Conservation (phyloP, 164 flowering plant species). For the Magnolia kwangsiensis region DNA sequence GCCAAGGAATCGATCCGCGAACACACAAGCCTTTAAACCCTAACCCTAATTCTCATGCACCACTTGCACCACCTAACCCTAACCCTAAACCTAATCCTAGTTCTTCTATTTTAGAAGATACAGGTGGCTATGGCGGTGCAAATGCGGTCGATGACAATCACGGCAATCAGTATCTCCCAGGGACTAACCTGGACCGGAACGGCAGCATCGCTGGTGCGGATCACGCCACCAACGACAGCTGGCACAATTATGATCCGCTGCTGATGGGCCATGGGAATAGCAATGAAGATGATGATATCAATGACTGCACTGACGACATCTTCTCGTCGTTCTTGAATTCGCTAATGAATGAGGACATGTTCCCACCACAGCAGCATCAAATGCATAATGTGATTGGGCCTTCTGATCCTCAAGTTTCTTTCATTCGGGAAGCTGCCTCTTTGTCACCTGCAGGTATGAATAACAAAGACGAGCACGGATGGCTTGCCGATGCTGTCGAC, state of each 20-base stretch:
- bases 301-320: constrained; percentile 38
- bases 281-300: constrained; percentile 25
- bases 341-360: constrained; percentile 45
- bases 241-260: constrained; percentile 6
- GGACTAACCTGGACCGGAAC: constrained; percentile 1
- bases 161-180: background rate
- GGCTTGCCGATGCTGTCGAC: background rate
- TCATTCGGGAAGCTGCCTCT: constrained; percentile 22
- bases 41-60: constrained; percentile 12
- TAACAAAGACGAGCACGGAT: background rate
- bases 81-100: constrained; percentile 12
- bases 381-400: constrained; percentile 10
- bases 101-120: background rate
- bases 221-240: background rate
- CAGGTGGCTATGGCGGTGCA: background rate
- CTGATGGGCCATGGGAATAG: background rate
- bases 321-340: constrained; percentile 65
- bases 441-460: background rate
- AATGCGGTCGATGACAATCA: background rate
- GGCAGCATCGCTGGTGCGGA: background rate
- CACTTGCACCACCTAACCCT: background rate
- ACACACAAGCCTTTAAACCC: constrained; percentile 59
- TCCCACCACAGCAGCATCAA: constrained; percentile 22
- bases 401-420: constrained; percentile 13
- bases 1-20: constrained; percentile 70